Evolutionary conservation across 148 eudicot species (phyloP).

Genomic region (Mesembryanthemum crystallinum): DNA sequence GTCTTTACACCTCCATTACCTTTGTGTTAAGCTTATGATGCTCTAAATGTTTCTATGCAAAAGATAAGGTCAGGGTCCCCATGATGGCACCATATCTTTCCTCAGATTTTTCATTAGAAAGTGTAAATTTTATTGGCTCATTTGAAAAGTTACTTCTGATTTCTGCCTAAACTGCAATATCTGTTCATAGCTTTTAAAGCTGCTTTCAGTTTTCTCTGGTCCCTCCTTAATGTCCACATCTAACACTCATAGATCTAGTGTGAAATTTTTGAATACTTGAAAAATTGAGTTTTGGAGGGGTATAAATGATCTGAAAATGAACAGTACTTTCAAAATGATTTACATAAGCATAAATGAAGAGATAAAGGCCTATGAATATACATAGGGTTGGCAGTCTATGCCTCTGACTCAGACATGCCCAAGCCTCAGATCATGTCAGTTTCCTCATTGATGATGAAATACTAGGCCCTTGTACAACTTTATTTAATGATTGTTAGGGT

Average conservation of each 20-base stretch:
- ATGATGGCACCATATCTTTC: conserved; percentile 4
- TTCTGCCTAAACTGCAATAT: not conserved
- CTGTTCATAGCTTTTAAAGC: conserved; percentile 25
- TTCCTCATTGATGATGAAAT: not conserved
- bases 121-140: conserved; percentile 8
- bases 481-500: not conserved
- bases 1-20: not conserved
- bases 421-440: conserved; percentile 21
- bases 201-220: conserved; percentile 17
- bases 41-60: not conserved
- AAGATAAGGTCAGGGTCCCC: conserved; percentile 25
- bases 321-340: not conserved
- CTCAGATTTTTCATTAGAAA: conserved; percentile 13
- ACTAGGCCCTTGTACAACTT: not conserved
- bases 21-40: conserved; percentile 9
- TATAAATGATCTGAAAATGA: not conserved
- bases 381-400: not conserved
- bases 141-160: not conserved
- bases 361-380: not conserved
- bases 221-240: conserved; percentile 19
- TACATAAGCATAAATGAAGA: not conserved
- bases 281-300: not conserved
- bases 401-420: not conserved
- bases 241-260: conserved; percentile 13
- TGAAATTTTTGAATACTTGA: conserved; percentile 24